Evolutionary conservation across 2,329 filamentous ascomycete genomes (phyloP), one percentile per base, ranked within the genome.

Genomic region (Verruconis gallopava): DNA sequence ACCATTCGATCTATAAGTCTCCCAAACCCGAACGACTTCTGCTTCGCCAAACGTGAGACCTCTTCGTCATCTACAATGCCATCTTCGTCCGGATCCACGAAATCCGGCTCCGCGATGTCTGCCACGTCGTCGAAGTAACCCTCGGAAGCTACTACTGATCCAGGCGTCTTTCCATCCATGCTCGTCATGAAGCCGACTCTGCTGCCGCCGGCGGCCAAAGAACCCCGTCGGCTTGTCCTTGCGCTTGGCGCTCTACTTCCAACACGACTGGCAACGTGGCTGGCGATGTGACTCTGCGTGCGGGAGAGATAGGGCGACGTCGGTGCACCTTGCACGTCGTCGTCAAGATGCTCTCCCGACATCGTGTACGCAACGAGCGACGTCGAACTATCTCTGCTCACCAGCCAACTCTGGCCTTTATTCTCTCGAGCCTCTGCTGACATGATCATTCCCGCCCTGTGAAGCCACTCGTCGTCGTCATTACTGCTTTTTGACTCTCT

Each of bases 341-440:
- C 25, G n/a, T n/a, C n/a, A 9, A 30, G 25, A 9, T 9, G 25
- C 25, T 30, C 25, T 9, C 25, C 25, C 6, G 25, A 30, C 25
- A 30, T 30, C 9, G 25, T 30, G 25, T 30, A n/a, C 25, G 25
- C 49, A 5, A 67, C 64, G 2, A 77, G 59, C 36, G 65, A 70
- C 1, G 73, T 77, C 1, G 67, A 69, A 46, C 67, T 73, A 47
- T 72, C 68, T 19, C 72, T 62, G 40, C 73, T 68, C 2, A 64
- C 61, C 3, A 77, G 62, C 74, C 74, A 78, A 43, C 68, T 69
- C 51, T 77, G 73, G n/a, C 75, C 75, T 49, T 78, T 77, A 44
- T 68, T 67, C 49, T 78, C 73, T 28, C 73, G 62, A 4, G 72
- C 68, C 15, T 73, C 66, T 3, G 70, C 68, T 2, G 73, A 69